Evolutionary conservation across 1,139 yeast genomes (phyloP), one percentile per base, ranked within the genome.

Genomic region (Candida sp.): DNA sequence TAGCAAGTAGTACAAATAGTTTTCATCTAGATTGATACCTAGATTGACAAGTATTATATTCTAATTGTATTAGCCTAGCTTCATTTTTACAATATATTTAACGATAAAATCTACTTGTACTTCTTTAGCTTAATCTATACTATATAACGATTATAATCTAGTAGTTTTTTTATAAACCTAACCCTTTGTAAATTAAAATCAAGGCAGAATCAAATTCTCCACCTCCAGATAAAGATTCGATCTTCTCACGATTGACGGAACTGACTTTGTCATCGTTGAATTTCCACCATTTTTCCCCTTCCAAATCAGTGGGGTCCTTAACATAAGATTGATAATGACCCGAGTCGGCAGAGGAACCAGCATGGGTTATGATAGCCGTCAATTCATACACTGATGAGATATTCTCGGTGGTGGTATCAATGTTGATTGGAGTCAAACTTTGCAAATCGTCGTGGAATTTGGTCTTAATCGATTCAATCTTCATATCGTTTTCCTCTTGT

Each of bases 171-270:
- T 57, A 68, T 51, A 75, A 58, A 19, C 93, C 95, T 54, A 83
- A 79, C 4, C 89, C 95, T 59, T 84, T 85, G 72, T 93, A 93
- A 43, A 93, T 67, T 52, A 91, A 75, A 49, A 95, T 84, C 65
- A 93, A 79, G 1, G 99, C 99, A 56, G 95, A 83, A 65, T 93
- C 99, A 55, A 96, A 84, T 68, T 95, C 99, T 48, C 99, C 97
- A 42, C 99, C 99, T 39, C 99, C 99, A 6, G 97, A 87, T 51
- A 95, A 75, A 44, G 79, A 68, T 60, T 89, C 97, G 49, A 93
- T 81, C 60, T 81, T 88, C 43, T 89, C 95, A 58, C 81, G 87
- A 47, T 75, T 79, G 12, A 91, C 90, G 35, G 76, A 68, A 7
- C 82, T 70, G n/a, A 95, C 96, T 61, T 86, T 85, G 64, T 91